Evolutionary conservation across 495 filamentous ascomycete genomes (phyloP), one percentile per base, ranked within the genome.

Genomic region (Tuber indicum): DNA sequence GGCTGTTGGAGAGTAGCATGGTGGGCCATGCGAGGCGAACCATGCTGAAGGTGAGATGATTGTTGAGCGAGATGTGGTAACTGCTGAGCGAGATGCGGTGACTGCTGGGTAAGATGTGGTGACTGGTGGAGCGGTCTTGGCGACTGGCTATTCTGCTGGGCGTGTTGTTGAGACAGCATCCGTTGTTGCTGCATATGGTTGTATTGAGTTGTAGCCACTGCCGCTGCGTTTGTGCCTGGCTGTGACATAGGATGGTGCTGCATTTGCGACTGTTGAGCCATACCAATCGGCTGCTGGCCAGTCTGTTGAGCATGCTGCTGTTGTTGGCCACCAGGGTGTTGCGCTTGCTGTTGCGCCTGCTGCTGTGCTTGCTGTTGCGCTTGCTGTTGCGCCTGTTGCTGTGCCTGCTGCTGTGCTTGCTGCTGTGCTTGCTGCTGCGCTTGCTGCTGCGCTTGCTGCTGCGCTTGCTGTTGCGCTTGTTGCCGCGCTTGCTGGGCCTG

Each of bases 401-500:
- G 81, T 3, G 75, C 74, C 10, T 81, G 32, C 12, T 45, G 44
- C 49, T 77, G 76, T 72, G 84, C 83, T 1, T 32, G 32, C 72
- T 82, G 84, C 70, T 81, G 83, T 14, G 39, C 39, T 2, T 72
- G 78, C 6, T 76, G 84, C 36, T 32, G 32, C 1, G 83, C 82
- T 23, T 84, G 81, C 32, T 32, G 32, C 46, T 81, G 82, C 2
- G 42, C 42, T 43, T 43, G 42, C 66, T 77, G 84, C 73, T 74
- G 42, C 9, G 77, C 32, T 82, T 79, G 85, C 49, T 84, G 83
- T n/a, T 73, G 72, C 41, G 9, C 42, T 69, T 88, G 85, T 72
- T 87, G 87, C 0, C 1, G 32, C 32, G 84, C 85, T 78, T 89
- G 88, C 4, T 80, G 80, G 7, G 75, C 74, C 6, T 49, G 46